Base-by-base conservation (phyloP, 345 rosid species). In the Sonneratia caseolaris region DNA sequence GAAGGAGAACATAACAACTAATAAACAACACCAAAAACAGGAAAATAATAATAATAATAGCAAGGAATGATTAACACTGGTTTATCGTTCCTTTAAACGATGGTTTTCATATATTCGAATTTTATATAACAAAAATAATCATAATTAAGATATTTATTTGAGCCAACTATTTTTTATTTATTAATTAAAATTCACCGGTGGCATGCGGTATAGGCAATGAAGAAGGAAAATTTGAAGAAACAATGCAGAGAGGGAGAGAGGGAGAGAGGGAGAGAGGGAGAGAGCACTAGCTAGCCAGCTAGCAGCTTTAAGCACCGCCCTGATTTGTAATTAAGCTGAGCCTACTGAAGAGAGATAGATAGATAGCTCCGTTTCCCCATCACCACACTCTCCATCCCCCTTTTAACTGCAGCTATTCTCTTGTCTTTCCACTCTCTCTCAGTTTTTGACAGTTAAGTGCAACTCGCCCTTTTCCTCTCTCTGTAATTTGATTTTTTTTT, bases 361-460 rank as follows among this genome's bases (percentile, higher is more conserved):
- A 21, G 59, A 21, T 53, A 53, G 22, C 59, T 8, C 59, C 22
- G n/a, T 49, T 49, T 49, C 56, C 16, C 56, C 56, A 13, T 14
- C 55, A 49, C 64, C 36, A 19, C 36, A 6, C 64, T 11, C 36
- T 2, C 35, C 38, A 6, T 13, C 18, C 19, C 18, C 66, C 37
- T 35, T 62, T 62, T 62, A 35, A 62, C 66, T 62, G 66, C 66
- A 62, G 66, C 66, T 62, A 32, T 35, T 27, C 66, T 62, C 66
- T 62, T 27, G 66, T 62, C 66, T 62, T 62, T 35, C 66, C 38
- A 27, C 32, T 38, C 38, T 62, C 66, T 35, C 66, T 14, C 35
- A 35, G 66, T 62, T 62, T 62, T 62, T 62, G 66, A 32, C 66
- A 62, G 66, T 62, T 62, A 62, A 62, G 38, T 62, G 66, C 66